Evolutionary conservation across 441 rosid species (phyloP), one percentile per base, ranked within the genome.

Genomic region (Erodium chrysanthum): DNA sequence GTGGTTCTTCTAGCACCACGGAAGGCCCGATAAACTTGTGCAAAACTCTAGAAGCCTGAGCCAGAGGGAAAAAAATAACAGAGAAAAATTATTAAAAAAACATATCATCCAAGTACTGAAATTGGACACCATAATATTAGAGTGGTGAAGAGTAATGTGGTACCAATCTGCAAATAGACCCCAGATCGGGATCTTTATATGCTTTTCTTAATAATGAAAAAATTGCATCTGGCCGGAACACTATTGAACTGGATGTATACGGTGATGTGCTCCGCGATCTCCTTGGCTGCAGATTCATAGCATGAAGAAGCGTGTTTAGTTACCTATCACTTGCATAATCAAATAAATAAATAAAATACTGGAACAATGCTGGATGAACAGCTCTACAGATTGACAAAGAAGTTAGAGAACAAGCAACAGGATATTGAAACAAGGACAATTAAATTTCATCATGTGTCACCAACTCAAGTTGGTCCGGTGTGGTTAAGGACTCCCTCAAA

Each of bases 191-290:
- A 76, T 90, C 96, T 78, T 77, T 81, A 72, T 79, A 79, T 59
- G 96, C 94, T 79, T 82, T 88, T 73, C 92, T 82, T 67, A 90
- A 81, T 64, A 90, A 81, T 76, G 78, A 64, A 74, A 90, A 84
- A 71, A 83, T 79, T 40, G 79, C 83, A 80, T 88, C 96, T 11
- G 87, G 82, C 66, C 92, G 83, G 73, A 88, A 86, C 56, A 79
- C 88, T 73, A 80, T 70, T 66, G 85, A 84, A 73, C 75, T 82
- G 70, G 89, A 80, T 27, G 81, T 79, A 64, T 82, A 74, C 70
- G 86, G 71, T 31, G 85, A 78, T 56, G 73, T 66, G 74, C 83
- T 80, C 42, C 92, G 86, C 31, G 87, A 80, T 78, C 88, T 84
- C 80, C 92, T 83, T 46, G 94, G 92, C 96, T 88, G 78, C 74